Evolutionary conservation across 805 yeast genomes (phyloP), one percentile per base, ranked within the genome.

Genomic region (Starmerella floricola): DNA sequence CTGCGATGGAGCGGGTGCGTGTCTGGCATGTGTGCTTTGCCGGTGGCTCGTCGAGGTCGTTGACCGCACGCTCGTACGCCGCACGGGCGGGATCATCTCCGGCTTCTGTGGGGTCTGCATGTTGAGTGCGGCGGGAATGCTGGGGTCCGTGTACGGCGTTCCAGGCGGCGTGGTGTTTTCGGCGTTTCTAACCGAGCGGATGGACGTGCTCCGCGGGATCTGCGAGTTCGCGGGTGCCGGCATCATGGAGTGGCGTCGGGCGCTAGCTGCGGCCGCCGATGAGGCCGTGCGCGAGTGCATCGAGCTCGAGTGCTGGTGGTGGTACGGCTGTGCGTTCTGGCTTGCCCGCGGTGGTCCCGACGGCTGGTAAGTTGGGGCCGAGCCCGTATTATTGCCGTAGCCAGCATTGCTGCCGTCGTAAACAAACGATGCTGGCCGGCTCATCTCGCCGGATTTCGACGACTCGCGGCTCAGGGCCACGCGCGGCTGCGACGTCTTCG

Each of bases 361-460:
- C 27, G 27, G 10, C 27, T 24, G 10, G 6, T 6, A 11, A 11
- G 27, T 11, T 11, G 11, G 27, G 15, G 8, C 30, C 15, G 30
- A 8, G 30, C 30, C 30, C 15, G 27, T 6, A 6, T 11, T 11
- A 6, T 6, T 11, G 27, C 27, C 27, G 27, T 24, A 6, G 27
- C 10, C 36, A n/a, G 31, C n/a, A n/a, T n/a, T n/a, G n/a, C n/a
- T n/a, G n/a, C n/a, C n/a, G n/a, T 20, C 33, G 13, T 16, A 24
- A 15, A 38, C 42, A 16, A 34, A 33, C 29, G 46, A 42, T 11
- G 29, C 21, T 1, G 63, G 63, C 10, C 60, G 50, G 31, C 56
- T 52, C 39, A 60, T 57, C 44, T 60, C 64, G 11, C 63, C 64
- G 6, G 59, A 50, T 32, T 57, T 52, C 16, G 62, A 54, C 16